Evolutionary conservation across 139 green algal species (phyloP).

Genomic region (Chlorella vulgaris): DNA sequence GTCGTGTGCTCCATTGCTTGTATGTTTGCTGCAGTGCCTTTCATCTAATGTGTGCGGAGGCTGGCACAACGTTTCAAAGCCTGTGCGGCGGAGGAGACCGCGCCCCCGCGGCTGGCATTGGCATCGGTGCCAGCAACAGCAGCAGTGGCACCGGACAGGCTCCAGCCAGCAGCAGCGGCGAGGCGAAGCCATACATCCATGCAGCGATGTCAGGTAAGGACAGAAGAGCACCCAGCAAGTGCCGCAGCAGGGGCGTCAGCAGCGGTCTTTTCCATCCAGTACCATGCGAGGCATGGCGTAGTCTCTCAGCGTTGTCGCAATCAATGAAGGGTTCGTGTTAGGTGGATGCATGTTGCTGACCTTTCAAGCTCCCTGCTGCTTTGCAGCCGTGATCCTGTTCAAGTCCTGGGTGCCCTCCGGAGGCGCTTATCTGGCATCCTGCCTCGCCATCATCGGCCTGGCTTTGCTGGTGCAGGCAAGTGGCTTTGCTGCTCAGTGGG

Average conservation of each 20-base stretch:
- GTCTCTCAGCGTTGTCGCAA: neutral
- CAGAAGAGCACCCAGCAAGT: neutral
- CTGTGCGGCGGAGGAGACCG: constrained; percentile 15
- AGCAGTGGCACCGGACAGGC: neutral
- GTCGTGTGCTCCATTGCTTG: constrained; percentile 38
- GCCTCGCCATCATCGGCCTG: constrained; percentile 23
- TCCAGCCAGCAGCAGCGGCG: neutral
- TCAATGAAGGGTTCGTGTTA: no score
- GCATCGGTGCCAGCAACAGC: neutral
- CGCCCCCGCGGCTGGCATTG: neutral
- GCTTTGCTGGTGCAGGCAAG: constrained; percentile 29
- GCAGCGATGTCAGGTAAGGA: constrained; percentile 24
- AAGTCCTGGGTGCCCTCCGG: constrained; percentile 40
- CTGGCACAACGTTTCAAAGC: constrained; percentile 21
- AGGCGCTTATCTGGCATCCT: constrained; percentile 42
- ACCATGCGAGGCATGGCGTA: neutral
- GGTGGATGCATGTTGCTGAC: neutral
- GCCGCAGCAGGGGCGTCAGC: neutral
- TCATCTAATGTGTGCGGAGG: constrained; percentile 30
- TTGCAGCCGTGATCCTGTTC: constrained; percentile 45
- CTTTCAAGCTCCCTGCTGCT: neutral
- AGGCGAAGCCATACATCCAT: constrained; percentile 42
- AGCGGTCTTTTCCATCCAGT: neutral
- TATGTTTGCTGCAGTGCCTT: constrained; percentile 30
- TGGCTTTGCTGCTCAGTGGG: neutral